Base-by-base conservation (phyloP, 768 basidiomycete species). In the Rhodotorula kratochvilovae region DNA sequence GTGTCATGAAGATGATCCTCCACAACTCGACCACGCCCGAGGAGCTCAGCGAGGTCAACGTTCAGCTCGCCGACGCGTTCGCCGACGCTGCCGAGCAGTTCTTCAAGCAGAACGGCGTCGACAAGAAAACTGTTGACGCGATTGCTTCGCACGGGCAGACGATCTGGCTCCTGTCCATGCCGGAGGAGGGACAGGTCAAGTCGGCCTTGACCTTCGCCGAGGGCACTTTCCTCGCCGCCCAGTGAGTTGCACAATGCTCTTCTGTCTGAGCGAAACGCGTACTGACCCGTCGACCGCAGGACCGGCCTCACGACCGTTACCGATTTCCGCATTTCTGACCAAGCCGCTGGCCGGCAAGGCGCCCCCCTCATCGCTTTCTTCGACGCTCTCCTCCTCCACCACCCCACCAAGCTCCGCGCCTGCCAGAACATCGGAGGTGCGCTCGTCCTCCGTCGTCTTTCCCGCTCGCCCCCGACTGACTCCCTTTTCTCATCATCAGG, bases 121-220 rank as follows among this genome's bases (percentile, higher is more conserved):
- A 64, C 39, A n/a, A 51, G 15, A 21, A 27, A 35, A 27, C 36
- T 17, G 66, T 77, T 58, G 76, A 77, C 53, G 66, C 61, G 12
- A 54, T 77, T 42, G 76, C 65, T 2, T 68, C 66, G 25, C 75
- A 76, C 61, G 76, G 76, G 7, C 76, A 77, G 66, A 77, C 76
- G 10, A 75, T 77, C 48, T 77, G 76, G 76, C 61, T 76, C 11
- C 67, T 76, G 12, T 73, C 72, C 36, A 76, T 76, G 75, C 75
- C 75, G 31, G 70, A 74, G 55, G 63, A 68, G 46, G 72, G 64
- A 2, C 68, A 76, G 54, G 62, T 72, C 72, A 73, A 76, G 66
- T 71, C 69, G 39, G 75, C 75, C 0, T 50, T 76, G 7, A 76
- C 75, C 1, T 68, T 75, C 61, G 76, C 76, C 15, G 76, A 77